Evolutionary conservation across 164 flowering plant genomes (phyloP).

Genomic region (Chimonanthus salicifolius): DNA sequence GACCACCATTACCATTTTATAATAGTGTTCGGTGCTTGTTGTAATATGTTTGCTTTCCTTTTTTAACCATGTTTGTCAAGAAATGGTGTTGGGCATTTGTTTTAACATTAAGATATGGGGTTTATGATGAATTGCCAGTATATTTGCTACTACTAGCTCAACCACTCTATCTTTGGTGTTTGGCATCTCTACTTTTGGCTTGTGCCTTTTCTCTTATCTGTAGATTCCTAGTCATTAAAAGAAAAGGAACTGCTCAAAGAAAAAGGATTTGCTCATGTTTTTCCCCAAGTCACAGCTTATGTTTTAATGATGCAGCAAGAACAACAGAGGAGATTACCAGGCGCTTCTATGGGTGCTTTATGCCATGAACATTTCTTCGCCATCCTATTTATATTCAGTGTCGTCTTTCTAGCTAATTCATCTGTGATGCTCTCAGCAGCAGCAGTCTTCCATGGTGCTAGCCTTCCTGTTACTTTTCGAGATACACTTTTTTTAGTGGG

Average conservation of each 20-base stretch:
- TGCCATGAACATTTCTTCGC: slow-evolving; percentile 76
- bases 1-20: too few relatives aligned
- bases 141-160: too few relatives aligned
- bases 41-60: too few relatives aligned
- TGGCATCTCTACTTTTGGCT: too few relatives aligned
- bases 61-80: too few relatives aligned
- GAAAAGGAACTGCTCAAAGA: too few relatives aligned
- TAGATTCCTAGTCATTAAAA: too few relatives aligned
- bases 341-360: slow-evolving; percentile 38
- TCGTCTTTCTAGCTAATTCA: slow-evolving; percentile 70
- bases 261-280: not conserved
- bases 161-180: not conserved
- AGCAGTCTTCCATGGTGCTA: slow-evolving; percentile 59
- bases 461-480: slow-evolving; percentile 66
- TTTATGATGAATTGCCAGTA: too few relatives aligned
- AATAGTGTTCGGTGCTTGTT: too few relatives aligned
- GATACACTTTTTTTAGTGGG: slow-evolving; percentile 75
- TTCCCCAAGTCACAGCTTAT: not conserved
- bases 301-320: slow-evolving; percentile 31
- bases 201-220: too few relatives aligned
- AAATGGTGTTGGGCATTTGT: too few relatives aligned
- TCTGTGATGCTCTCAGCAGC: slow-evolving; percentile 79
- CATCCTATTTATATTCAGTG: slow-evolving; percentile 61
- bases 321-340: slow-evolving; percentile 19
- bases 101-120: too few relatives aligned